Conservation (phyloP, 352 stramenopile genomes). For the Globisporangium viniferum region DNA sequence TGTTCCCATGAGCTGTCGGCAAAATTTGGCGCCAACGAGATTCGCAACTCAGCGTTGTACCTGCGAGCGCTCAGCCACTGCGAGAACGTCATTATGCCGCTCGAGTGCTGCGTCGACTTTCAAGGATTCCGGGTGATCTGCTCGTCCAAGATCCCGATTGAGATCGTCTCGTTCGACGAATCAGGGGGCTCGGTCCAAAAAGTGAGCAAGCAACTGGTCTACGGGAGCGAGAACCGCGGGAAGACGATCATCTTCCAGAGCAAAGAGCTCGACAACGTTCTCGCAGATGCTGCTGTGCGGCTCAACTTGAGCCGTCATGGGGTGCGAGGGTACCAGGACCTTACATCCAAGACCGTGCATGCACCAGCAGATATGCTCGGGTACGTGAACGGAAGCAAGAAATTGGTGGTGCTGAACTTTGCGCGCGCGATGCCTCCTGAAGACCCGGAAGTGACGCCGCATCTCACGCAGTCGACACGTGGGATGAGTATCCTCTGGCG, state of each 20-base stretch:
- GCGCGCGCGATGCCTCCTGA: slow-evolving; percentile 84
- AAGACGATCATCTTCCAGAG: slow-evolving; percentile 76
- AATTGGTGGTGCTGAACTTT: slow-evolving; percentile 83
- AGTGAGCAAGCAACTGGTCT: slow-evolving; percentile 73
- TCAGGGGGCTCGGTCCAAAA: slow-evolving; percentile 53
- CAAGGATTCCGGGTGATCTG: slow-evolving; percentile 86
- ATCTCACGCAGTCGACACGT: slow-evolving; percentile 73
- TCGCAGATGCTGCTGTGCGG: slow-evolving; percentile 48
- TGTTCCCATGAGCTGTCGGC: slow-evolving; percentile 84
- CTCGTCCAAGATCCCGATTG: slow-evolving; percentile 81
- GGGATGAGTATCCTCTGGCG: slow-evolving; percentile 92
- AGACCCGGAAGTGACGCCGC: slow-evolving; percentile 72
- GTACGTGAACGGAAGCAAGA: slow-evolving; percentile 56
- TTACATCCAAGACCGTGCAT: slow-evolving; percentile 81
- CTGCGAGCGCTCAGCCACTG: slow-evolving; percentile 36
- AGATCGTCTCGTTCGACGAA: slow-evolving; percentile 66
- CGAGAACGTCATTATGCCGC: slow-evolving; percentile 54
- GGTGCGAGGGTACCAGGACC: slow-evolving; percentile 82
- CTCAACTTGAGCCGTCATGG: slow-evolving; percentile 87
- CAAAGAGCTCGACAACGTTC: slow-evolving; percentile 72
- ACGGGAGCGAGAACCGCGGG: slow-evolving; percentile 82
- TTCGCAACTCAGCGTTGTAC: slow-evolving; percentile 80
- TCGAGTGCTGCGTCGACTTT: slow-evolving; percentile 87
- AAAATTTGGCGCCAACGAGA: slow-evolving; percentile 81
- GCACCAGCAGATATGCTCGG: slow-evolving; percentile 79